Evolutionary conservation across 2,329 filamentous ascomycete species (phyloP), one percentile per base, ranked within the genome.

Genomic region (Colletotrichum lupini): DNA sequence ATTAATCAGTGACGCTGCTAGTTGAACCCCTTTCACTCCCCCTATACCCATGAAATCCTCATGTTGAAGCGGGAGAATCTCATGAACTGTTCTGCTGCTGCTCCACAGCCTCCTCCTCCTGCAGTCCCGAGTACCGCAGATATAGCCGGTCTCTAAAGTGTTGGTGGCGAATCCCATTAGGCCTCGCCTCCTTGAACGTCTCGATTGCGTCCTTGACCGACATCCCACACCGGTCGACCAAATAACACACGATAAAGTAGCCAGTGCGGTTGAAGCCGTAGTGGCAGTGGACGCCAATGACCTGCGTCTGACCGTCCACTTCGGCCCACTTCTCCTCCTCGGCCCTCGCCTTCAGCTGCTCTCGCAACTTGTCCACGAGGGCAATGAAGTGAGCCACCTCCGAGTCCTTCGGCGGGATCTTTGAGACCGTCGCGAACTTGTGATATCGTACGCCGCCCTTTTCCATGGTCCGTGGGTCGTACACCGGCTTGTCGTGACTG

Each of bases 221-320:
- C 78, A 90, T 95, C 0, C 90, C 92, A 76, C 93, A 89, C 59
- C 91, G 87, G 84, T 98, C 95, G 16, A 98, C 92, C n/a, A 98
- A 86, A 79, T 98, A 98, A 78, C 92, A 95, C 37, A 94, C 93
- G 63, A 98, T 91, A 79, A 98, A 94, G 81, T 96, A 98, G 0
- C 96, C 96, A 0, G 96, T 98, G 26, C 95, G 90, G 81, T 98
- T 98, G 84, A 97, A 98, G 0, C 96, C 96, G 77, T 98, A 98
- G 79, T 98, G 96, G 78, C 96, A 98, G 81, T 98, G 96, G 0
- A 98, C 94, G 2, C 93, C 95, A 64, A 98, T 89, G 60, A 92
- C 84, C 24, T 83, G 81, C n/a, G 78, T 80, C 55, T 79, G 73
- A 8, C 77, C 77, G 0, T 85, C 83, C 1, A 84, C 78, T 6